Evolutionary conservation across 345 rosid genomes (phyloP), one percentile per base, ranked within the genome.

Genomic region (Hypericum perforatum): DNA sequence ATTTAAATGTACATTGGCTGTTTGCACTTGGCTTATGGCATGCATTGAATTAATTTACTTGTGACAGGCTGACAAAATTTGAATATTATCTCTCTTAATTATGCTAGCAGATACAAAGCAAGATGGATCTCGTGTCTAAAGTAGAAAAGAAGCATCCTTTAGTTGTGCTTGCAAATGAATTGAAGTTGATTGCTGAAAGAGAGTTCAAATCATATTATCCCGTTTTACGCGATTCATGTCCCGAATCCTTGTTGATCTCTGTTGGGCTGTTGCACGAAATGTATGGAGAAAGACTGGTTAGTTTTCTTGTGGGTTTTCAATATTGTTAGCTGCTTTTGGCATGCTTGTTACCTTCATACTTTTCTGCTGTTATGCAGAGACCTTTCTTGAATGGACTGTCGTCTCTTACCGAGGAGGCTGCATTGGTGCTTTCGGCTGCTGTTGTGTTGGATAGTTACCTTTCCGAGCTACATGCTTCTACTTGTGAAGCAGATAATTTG

Each of bases 281-380:
- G 66, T 91, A 76, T 68, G 90, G 96, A 74, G 84, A 81, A 82
- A 83, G 76, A 78, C 80, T 91, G 98, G 98, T 91, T 71, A 58
- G 90, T 68, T 56, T 56, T 42, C 41, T 6, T 66, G 7, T 54
- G 49, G 16, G 6, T 48, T 66, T 49, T 37, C 36, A 37, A 50
- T 45, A 43, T 36, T 49, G 36, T 43, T 29, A n/a, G 11, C 53
- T 32, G 57, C 11, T 9, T 16, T 3, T 14, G 8, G 3, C 50
- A 13, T 46, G 32, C 15, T 13, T 46, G 15, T 8, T 46, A n/a
- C 7, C 50, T 46, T 16, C 8, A 16, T 46, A 15, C 12, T 50
- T 41, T 58, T 45, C 38, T 39, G 45, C 54, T 64, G 50, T 73
- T 50, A 60, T 74, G 63, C 68, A 91, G 98, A 72, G 57, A 60